These are phyloP conservation scores for Penicillium sp. DNA, from an alignment of 2,329 filamentous ascomycete species.

Conservation along the genomic window DNA sequence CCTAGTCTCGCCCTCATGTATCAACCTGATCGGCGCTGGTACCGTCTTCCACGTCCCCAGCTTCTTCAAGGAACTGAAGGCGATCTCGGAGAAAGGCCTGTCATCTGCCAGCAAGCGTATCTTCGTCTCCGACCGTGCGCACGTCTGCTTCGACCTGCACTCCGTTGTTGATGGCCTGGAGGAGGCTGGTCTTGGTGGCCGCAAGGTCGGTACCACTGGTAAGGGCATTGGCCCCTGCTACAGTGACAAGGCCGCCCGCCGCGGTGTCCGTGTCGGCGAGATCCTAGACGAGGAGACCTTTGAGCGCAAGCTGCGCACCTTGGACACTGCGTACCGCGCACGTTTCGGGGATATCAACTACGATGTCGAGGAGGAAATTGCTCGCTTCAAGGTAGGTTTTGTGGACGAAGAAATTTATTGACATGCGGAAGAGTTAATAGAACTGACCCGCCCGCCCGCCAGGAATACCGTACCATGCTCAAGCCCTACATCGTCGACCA, in stretches of 20 bases:
- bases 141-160: slow-evolving; percentile 51
- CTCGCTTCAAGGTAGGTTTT: slow-evolving; percentile 55
- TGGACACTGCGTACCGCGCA: slow-evolving; percentile 59
- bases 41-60: slow-evolving; percentile 53
- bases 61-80: slow-evolving; percentile 53
- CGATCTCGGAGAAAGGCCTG: slow-evolving; percentile 50
- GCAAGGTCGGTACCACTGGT: slow-evolving; percentile 54
- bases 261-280: slow-evolving; percentile 62
- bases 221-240: slow-evolving; percentile 63
- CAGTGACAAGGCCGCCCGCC: slow-evolving; percentile 64
- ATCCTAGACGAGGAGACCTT: slow-evolving; percentile 60
- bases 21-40: slow-evolving; percentile 53
- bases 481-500: slow-evolving; percentile 48
- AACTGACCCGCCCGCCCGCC: slow-evolving; percentile 7
- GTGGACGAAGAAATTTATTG: background rate
- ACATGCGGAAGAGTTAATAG: background rate
- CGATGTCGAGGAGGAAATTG: slow-evolving; percentile 63
- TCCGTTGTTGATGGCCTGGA: slow-evolving; percentile 51
- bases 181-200: slow-evolving; percentile 49
- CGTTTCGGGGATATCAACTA: slow-evolving; percentile 64
- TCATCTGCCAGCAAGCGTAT: slow-evolving; percentile 46
- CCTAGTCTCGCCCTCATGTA: slow-evolving; percentile 49
- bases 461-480: slow-evolving; percentile 45
- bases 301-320: slow-evolving; percentile 57
- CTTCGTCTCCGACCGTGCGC: slow-evolving; percentile 52